Base-by-base conservation (phyloP, 139 green algal genomes). In the Pleodorina starrii region DNA sequence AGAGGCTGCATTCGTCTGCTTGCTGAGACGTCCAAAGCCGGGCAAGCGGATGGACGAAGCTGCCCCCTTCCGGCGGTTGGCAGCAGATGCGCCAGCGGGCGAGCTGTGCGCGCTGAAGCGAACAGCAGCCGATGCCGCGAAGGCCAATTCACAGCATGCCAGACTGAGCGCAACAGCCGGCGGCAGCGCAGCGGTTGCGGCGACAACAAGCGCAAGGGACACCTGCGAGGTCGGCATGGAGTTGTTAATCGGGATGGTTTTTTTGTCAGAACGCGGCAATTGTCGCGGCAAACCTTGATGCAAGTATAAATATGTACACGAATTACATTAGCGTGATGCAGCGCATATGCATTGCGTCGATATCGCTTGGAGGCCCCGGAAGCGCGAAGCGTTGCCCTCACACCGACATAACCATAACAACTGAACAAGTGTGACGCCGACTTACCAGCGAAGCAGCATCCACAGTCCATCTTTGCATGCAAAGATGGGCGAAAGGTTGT, bases 381-480 rank as follows among this genome's bases (percentile, higher is more conserved):
- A n/a, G n/a, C n/a, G n/a, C n/a, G n/a, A n/a, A n/a, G n/a, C n/a
- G n/a, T n/a, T n/a, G n/a, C n/a, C n/a, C n/a, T n/a, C n/a, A n/a
- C n/a, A n/a, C n/a, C n/a, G n/a, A n/a, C n/a, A n/a, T n/a, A n/a
- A n/a, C n/a, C n/a, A n/a, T n/a, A n/a, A n/a, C n/a, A n/a, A n/a
- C n/a, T n/a, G n/a, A n/a, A n/a, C n/a, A n/a, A n/a, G n/a, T n/a
- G n/a, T n/a, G n/a, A n/a, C n/a, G n/a, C n/a, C n/a, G n/a, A n/a
- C 71, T 46, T 9, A 91, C 87, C 77, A 91, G 32, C 21, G 87
- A 91, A 17, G 81, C 46, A 38, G 72, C 46, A 23, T 91, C 87
- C 77, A 91, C 59, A 25, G 51, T 85, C 87, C 87, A 91, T 87
- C 48, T 73, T 72, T 91, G 87, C 86, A 90, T 90, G 63, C 36